Evolutionary conservation across 1,284 basidiomycete genomes (phyloP).

Genomic region (Ustilago esculenta): DNA sequence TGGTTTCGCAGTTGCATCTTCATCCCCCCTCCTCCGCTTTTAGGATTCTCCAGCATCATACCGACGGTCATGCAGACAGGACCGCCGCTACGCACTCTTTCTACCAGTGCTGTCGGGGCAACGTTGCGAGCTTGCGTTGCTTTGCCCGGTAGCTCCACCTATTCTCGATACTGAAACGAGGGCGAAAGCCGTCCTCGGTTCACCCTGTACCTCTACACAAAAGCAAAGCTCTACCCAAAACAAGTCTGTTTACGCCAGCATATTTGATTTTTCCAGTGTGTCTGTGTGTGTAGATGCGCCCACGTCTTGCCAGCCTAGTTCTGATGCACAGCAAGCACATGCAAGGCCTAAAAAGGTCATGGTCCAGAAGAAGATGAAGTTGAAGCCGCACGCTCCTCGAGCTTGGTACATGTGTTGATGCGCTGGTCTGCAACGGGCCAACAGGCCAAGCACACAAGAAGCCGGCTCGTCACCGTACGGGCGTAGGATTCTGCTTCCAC

Average conservation of each 20-base stretch:
- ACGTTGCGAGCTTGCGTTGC: constrained; percentile 45
- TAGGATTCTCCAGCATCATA: constrained; percentile 25
- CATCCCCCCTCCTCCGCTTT: constrained; percentile 8
- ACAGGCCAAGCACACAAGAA: too few relatives aligned
- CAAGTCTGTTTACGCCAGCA: constrained; percentile 46
- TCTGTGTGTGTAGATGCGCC: neutral
- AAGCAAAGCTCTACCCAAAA: constrained; percentile 47
- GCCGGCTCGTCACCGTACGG: too few relatives aligned
- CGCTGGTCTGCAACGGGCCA: too few relatives aligned
- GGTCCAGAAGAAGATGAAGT: too few relatives aligned
- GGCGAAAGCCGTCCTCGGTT: constrained; percentile 7
- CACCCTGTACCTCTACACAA: constrained; percentile 47
- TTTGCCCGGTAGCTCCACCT: constrained; percentile 18
- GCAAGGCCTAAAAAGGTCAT: too few relatives aligned
- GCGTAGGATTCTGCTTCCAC: too few relatives aligned
- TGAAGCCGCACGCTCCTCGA: too few relatives aligned
- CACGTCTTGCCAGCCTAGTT: neutral
- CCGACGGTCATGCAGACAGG: constrained; percentile 33
- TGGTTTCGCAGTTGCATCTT: constrained; percentile 42
- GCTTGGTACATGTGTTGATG: too few relatives aligned
- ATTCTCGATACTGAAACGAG: constrained; percentile 26
- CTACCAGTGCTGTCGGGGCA: constrained; percentile 15
- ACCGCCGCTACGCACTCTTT: constrained; percentile 29
- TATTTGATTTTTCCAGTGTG: neutral
- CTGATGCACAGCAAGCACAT: too few relatives aligned